Evolutionary conservation across 257 asterid genomes (phyloP), one percentile per base, ranked within the genome.

Genomic region (Solanum sparsipilum): DNA sequence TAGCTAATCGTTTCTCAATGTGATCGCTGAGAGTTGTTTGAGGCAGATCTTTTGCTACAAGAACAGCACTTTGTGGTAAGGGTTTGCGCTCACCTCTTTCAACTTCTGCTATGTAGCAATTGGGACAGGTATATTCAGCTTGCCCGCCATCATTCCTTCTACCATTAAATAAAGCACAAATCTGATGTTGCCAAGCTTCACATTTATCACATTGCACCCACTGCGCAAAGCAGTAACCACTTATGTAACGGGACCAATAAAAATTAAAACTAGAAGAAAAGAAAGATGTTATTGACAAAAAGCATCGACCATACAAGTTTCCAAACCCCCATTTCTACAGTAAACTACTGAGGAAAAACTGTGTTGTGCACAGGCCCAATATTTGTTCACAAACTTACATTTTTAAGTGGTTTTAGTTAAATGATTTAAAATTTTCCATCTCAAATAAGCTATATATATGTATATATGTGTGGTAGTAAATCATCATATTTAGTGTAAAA

Each of bases 181-280:
- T 96, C 90, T 97, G 99, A 91, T 97, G 99, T 91, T 97, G 99
- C 99, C 99, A 97, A 88, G 98, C 98, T 92, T 97, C 99, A 90
- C 99, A 97, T 88, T 94, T 97, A 90, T 97, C 99, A 87, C 99
- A 97, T 92, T 97, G 99, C 88, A 97, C 99, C 99, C 99, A 97
- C 99, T 97, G 97, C 91, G 86, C 83, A 88, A 90, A 89, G 91
- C n/a, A 88, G 65, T 23, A 82, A 91, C 41, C 82, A 13, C 70
- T 86, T 35, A 84, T 71, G 88, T 20, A 25, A 78, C 13, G 31
- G 36, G 39, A 88, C 39, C 56, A 16, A 39, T 21, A 84, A 76
- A 73, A 29, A 4, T 7, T 38, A 85, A 46, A 82, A 72, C 10
- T 3, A 23, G 27, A 78, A 44, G 15, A 44, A 76, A 44, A 18